Evolutionary conservation across 768 basidiomycete genomes (phyloP), one percentile per base, ranked within the genome.

Genomic region (Calocybe cyanea): DNA sequence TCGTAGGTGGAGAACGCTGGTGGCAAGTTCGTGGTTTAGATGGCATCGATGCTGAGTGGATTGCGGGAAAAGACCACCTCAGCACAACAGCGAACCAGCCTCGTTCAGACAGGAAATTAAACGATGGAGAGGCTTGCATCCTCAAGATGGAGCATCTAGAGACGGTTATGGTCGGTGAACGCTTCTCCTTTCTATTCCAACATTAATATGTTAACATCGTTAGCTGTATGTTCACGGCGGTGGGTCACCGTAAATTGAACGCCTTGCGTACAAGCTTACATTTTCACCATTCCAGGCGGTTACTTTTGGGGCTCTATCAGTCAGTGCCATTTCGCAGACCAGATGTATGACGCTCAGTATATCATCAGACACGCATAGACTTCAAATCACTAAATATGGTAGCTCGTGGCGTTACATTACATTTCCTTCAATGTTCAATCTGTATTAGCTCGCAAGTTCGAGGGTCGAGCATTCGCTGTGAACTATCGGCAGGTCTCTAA

Each of bases 1-100:
- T 87, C 11, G 82, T 86, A 8, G 89, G 89, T 20, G 89, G 87
- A 2, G 78, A 79, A 46, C 71, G 81, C 45, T 92, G 87, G 89
- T 90, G 87, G 89, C 87, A 89, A 63, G 80, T 88, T 24, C 73
- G 86, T 32, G 83, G 83, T 6, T 64, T 86, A 23, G 74, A 78
- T 44, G 86, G 86, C 2, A 66, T 87, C 1, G 84, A 87, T 48
- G 78, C 67, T 2, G 80, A 81, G 57, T 81, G 79, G 80, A 68
- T 81, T 21, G 74, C 78, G 1, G 72, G 80, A 54, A 72, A 72
- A 51, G 68, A 74, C 30, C 73, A 71, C 48, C 53, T 81, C 21
- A 50, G 41, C 30, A 51, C 58, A 15, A 50, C 54, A 1, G 52
- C 53, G 25, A 34, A 51, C 7, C 48, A 58, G 17, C 36, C 38